Percentiles rank a stretch among this genome's conserved stretches.
Evolutionary conservation across 352 stramenopile species (phyloP).

Genomic region (Phytopythium sindhum): DNA sequence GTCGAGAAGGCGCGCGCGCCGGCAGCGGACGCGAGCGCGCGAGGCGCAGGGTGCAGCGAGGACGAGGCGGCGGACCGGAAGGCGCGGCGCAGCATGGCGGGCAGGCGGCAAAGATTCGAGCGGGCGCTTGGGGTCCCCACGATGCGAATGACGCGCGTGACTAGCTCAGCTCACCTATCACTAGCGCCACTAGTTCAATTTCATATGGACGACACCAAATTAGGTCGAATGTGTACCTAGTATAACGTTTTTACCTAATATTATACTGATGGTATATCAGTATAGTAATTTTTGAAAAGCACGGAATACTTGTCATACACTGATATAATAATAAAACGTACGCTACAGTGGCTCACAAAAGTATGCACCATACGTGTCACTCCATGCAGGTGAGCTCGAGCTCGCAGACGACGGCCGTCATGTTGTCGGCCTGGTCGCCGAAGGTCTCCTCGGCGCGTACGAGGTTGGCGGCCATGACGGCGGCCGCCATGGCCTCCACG

Average conservation of each 20-base stretch:
- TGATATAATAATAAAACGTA: constrained; percentile 11
- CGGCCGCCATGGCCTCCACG: constrained; percentile 26
- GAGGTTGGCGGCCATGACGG: constrained; percentile 67
- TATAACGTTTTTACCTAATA: not conserved
- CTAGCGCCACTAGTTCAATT: not conserved
- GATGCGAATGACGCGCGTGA: not conserved
- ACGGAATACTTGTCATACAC: not conserved
- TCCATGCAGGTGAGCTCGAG: constrained; percentile 22
- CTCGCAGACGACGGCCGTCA: constrained; percentile 75
- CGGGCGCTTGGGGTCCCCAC: not conserved
- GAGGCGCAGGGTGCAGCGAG: constrained; percentile 7
- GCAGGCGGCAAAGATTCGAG: too few species aligned
- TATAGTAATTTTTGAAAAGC: not conserved
- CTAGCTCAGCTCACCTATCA: not conserved
- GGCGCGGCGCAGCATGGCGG: constrained; percentile 5
- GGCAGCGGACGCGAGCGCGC: constrained; percentile 2
- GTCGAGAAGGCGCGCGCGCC: constrained; percentile 2
- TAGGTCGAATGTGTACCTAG: not conserved
- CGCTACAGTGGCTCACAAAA: constrained; percentile 3
- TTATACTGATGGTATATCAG: not conserved
- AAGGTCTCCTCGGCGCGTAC: constrained; percentile 61
- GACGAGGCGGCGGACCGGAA: constrained; percentile 8
- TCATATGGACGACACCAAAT: not conserved
- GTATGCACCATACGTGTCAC: not conserved
- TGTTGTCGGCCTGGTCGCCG: constrained; percentile 86